Evolutionary conservation across 2,329 filamentous ascomycete species (phyloP), one percentile per base, ranked within the genome.

Genomic region (Ceratocystis albifundus): DNA sequence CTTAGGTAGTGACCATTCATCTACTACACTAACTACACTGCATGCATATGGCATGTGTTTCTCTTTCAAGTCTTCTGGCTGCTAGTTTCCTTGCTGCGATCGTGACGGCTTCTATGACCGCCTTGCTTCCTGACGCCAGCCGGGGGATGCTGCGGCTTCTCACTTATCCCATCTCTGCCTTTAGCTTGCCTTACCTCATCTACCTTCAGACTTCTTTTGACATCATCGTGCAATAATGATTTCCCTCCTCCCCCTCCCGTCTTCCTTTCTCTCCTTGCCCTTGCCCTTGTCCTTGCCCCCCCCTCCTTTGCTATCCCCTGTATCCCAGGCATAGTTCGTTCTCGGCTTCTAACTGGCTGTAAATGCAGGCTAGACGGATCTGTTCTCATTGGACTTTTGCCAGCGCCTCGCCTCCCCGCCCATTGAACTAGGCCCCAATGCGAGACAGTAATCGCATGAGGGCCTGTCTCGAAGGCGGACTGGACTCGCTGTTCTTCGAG

Each of bases 181-280:
- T 64, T 7, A 10, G n/a, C 22, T 28, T 48, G 41, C 22, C 28
- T n/a, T 12, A n/a, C 30, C 30, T 62, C 30, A 3, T 62, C 59
- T 44, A 20, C 59, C 30, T 62, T n/a, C 30, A 17, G 10, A 10
- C 41, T 36, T 48, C 41, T 48, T 7, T 46, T 63, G 61, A 46
- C 61, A 30, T 63, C 41, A 64, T 55, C 62, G 45, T 64, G 45
- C 53, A 20, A 50, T 50, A 15, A 28, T 50, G 6, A 28, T 15
- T 28, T 28, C 53, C 53, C 15, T 22, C 53, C 25, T 22, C 25
- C 15, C 44, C 45, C 28, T 53, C 32, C 25, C 62, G 2, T 45
- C 46, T 30, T n/a, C 36, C 17, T 53, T 20, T 48, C 36, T 32
- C 20, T 28, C 62, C 46, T 45, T 64, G 8, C 28, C 32, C 17